phyloP scores from a whole-genome alignment of 331 rosid genomes.

The Saraca asoca region DNA sequence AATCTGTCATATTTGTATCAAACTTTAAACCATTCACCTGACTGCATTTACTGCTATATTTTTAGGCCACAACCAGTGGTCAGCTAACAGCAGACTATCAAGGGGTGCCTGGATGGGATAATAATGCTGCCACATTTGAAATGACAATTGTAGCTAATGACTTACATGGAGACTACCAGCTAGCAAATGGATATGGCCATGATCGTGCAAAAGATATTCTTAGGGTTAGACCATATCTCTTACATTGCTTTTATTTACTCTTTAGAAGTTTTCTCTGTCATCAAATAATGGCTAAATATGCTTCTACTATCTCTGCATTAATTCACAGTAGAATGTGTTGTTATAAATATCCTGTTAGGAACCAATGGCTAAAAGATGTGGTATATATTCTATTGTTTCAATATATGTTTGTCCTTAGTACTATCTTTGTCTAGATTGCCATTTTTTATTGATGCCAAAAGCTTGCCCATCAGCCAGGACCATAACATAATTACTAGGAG shows the following conservation, averaged over 20 bases:
- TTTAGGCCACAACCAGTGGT: slow-evolving; percentile 62
- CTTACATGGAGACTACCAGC: slow-evolving; percentile 92
- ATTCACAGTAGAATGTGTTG: neutral
- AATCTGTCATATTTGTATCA: slow-evolving; percentile 9
- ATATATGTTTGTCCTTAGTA: neutral
- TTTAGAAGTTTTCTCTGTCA: neutral
- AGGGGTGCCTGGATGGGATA: slow-evolving; percentile 85
- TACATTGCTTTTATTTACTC: neutral
- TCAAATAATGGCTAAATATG: no score
- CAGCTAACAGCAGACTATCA: slow-evolving; percentile 74
- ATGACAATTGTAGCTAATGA: slow-evolving; percentile 57
- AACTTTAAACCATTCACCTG: slow-evolving; percentile 26
- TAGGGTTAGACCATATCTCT: slow-evolving; percentile 49
- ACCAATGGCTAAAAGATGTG: slow-evolving; percentile 6
- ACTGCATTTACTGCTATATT: slow-evolving; percentile 34
- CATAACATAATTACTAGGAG: neutral
- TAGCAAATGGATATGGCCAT: slow-evolving; percentile 80
- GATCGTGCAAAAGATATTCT: slow-evolving; percentile 62
- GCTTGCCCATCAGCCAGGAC: neutral
- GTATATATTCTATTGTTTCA: neutral
- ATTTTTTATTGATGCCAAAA: neutral
- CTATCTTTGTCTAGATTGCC: slow-evolving; percentile 1
- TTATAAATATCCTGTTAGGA: no score
- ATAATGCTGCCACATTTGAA: slow-evolving; percentile 82
- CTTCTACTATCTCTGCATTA: neutral